A percentile compares a stretch with the other conserved stretches of the same genome.
phyloP scores from a whole-genome alignment of 108 stramenopile species.

The Halocafeteria seosinensis region DNA sequence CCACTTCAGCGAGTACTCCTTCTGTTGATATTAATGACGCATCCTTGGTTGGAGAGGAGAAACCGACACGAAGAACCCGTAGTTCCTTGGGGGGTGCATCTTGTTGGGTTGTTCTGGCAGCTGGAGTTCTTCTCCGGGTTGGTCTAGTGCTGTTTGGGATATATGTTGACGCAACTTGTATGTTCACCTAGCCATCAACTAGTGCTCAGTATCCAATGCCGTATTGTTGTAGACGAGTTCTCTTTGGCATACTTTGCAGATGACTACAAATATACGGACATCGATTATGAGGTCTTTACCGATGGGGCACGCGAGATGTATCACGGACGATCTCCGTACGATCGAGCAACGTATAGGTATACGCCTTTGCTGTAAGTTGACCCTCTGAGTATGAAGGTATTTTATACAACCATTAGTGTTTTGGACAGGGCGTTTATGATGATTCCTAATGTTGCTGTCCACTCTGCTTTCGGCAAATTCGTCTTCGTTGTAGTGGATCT shows the following conservation, averaged over 20 bases:
- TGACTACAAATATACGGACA: slow-evolving; percentile 32
- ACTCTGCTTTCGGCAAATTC: slow-evolving; percentile 25
- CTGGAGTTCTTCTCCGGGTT: no score
- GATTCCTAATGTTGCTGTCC: slow-evolving; percentile 19
- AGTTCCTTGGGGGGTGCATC: no score
- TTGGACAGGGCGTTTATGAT: slow-evolving; percentile 40
- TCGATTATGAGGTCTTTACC: slow-evolving; percentile 37
- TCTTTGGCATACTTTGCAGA: not conserved
- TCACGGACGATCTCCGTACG: slow-evolving; percentile 48
- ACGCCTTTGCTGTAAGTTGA: slow-evolving; percentile 58
- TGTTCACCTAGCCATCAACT: no score
- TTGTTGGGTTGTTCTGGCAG: no score
- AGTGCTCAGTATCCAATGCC: no score
- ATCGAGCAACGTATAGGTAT: slow-evolving; percentile 90
- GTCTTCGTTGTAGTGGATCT: slow-evolving; percentile 24
- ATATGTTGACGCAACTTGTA: no score
- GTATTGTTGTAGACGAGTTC: not conserved
- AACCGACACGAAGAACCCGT: no score
- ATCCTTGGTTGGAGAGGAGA: no score
- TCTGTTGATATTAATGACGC: no score
- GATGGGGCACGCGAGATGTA: slow-evolving; percentile 29
- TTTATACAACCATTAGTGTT: not conserved
- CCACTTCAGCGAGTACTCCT: no score
- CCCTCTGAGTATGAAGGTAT: not conserved
- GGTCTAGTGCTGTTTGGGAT: no score